Percentiles rank a stretch among this genome's conserved stretches.
Evolutionary conservation across 1,284 basidiomycete species (phyloP).

Genomic region (Paramarasmius palmivorus): DNA sequence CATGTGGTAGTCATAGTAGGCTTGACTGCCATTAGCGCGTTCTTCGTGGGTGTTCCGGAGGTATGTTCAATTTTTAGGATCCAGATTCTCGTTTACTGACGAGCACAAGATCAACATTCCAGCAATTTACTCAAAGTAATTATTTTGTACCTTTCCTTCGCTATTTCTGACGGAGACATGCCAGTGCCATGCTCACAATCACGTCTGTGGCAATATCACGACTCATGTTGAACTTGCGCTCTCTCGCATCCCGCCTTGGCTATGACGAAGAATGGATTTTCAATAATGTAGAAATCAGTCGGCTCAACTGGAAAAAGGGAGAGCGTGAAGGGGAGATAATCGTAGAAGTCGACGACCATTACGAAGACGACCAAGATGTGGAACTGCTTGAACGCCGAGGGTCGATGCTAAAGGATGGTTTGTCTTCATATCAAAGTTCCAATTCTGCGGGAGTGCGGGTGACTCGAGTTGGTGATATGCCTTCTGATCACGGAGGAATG

Average conservation of each 20-base stretch:
- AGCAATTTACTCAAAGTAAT: conserved; percentile 3
- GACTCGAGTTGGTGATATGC: conserved; percentile 1
- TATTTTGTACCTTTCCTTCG: neutral
- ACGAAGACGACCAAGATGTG: neutral
- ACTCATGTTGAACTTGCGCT: neutral
- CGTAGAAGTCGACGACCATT: neutral
- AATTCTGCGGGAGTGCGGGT: neutral
- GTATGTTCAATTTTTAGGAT: neutral
- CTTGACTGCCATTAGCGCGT: neutral
- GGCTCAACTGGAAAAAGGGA: conserved; percentile 6
- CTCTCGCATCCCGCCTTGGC: neutral
- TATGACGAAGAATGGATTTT: conserved; percentile 3
- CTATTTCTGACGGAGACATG: neutral
- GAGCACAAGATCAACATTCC: neutral
- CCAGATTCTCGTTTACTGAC: neutral
- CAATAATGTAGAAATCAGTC: neutral
- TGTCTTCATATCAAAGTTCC: neutral
- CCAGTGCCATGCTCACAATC: neutral
- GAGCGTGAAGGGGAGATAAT: neutral
- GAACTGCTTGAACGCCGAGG: neutral
- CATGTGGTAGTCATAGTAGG: neutral
- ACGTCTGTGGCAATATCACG: conserved; percentile 1
- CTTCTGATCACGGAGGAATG: neutral
- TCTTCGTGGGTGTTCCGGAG: neutral
- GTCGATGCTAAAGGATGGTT: neutral